Base-by-base conservation (phyloP, 1,139 yeast species). In the Scheffersomyces insectosa region DNA sequence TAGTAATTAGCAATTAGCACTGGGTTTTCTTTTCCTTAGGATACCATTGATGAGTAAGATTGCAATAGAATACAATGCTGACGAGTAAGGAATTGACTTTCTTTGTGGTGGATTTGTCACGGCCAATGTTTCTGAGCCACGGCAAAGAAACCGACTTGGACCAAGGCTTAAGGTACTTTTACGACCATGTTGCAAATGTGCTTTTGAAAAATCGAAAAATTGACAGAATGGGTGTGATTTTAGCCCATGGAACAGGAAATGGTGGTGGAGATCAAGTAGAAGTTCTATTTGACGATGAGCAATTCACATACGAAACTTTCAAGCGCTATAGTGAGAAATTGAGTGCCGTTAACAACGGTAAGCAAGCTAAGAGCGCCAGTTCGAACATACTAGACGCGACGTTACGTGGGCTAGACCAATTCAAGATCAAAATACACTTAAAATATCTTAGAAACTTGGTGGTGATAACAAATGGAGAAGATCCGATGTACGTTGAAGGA, bases 101-200 rank as follows among this genome's bases (percentile, higher is more conserved):
- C 3, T 81, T 79, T 51, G 73, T 83, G 14, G 68, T 81, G 8
- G 89, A 84, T 56, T 61, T 73, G 28, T 68, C 79, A 20, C 66
- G 69, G 12, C 50, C 68, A 5, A 78, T 79, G 82, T 75, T 63
- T 13, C 39, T 11, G n/a, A 33, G 10, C 34, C 20, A 20, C 3
- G n/a, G 36, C 28, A 15, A 16, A 31, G 8, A 33, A 32, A 7
- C 27, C 4, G 15, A 23, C 32, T 34, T 38, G 10, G 42, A 36
- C 3, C 33, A 37, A 2, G 41, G 37, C 16, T 54, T 75, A 45
- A 59, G 62, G 29, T 77, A 74, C 50, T 62, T 79, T 12, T 63
- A 67, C 48, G 75, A 76, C 45, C 60, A 68, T 31, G 60, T 80
- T 16, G 56, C 73, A 4, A 60, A 67, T 30, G 77, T 80, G 47